Base-by-base conservation (phyloP, 805 yeast genomes). In the Wickerhamiella sergipiensis region DNA sequence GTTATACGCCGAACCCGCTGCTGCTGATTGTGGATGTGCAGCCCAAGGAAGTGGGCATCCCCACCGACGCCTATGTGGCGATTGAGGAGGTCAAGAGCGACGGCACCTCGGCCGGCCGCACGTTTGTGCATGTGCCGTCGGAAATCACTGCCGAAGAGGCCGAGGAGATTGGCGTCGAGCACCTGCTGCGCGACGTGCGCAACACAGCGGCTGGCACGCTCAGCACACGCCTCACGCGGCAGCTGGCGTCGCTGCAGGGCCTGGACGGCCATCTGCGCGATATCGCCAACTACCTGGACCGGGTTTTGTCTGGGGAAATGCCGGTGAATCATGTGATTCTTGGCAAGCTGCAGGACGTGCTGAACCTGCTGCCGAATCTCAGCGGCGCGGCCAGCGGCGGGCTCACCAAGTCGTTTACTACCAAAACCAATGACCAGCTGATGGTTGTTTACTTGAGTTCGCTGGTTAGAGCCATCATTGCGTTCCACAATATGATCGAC, bases 131-230 rank as follows among this genome's bases (percentile, higher is more conserved):
- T 67, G 80, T 90, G 29, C 96, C 97, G 10, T 85, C 96, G 13
- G 73, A 78, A 26, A 87, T 94, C 56, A 90, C 85, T 64, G 99
- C 99, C 2, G 98, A 92, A 64, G 99, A 92, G 65, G 98, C 98
- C 9, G 99, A 92, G 69, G 99, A 92, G 68, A 92, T 92, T 59
- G 99, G 98, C 55, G 99, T 92, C 13, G 99, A 92, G 67, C 99
- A 92, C 66, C 70, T 92, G 54, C 70, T 92, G 53, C 81, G 97
- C 63, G 98, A 92, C 63, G 87, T 88, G 22, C 79, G 97, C 61
- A 97, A 90, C 64, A 96, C 89, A 60, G 96, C 97, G 9, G 94
- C 95, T 13, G 98, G 98, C 9, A 83, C 83, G 46, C 75, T 92
- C 53, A 82, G 97, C 2, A 78, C 89, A 49, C 80, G 83, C 63